Evolutionary conservation across 106 monocot genomes (phyloP).

Genomic region (Triglochin maritima): DNA sequence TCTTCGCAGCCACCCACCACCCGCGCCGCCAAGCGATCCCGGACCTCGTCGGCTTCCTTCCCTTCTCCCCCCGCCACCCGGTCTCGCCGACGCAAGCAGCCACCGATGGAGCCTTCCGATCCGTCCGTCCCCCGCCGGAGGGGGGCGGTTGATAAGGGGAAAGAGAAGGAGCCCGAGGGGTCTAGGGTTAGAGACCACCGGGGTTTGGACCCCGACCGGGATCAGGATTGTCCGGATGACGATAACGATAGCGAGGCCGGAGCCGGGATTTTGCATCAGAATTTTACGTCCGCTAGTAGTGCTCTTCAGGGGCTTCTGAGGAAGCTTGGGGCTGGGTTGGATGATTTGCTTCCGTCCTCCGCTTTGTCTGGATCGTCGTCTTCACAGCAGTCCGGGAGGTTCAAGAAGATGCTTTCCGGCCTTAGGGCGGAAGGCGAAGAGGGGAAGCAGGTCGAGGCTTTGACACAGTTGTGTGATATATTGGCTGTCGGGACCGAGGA

Average conservation of each 20-base stretch:
- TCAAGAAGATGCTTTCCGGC: conserved; percentile 78
- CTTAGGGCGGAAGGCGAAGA: conserved; percentile 83
- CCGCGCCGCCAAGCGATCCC: conserved; percentile 54
- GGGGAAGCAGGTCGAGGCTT: conserved; percentile 75
- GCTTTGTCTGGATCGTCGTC: conserved; percentile 31
- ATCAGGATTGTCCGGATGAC: conserved; percentile 33
- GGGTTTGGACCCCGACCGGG: conserved; percentile 28
- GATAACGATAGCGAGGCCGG: conserved; percentile 42
- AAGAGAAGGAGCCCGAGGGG: conserved; percentile 52
- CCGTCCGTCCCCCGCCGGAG: neutral
- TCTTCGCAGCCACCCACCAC: conserved; percentile 39
- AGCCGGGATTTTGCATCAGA: conserved; percentile 8
- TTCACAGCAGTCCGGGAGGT: conserved; percentile 37
- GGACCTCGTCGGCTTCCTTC: conserved; percentile 7
- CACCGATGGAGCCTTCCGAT: conserved; percentile 2
- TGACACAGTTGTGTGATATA: conserved; percentile 89
- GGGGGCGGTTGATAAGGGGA: conserved; percentile 37
- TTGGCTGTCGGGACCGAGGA: conserved; percentile 88
- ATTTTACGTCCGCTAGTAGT: conserved; percentile 41
- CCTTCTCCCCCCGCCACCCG: conserved; percentile 14
- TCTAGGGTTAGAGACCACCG: conserved; percentile 34
- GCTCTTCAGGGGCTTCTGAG: conserved; percentile 79
- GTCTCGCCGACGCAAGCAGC: conserved; percentile 4
- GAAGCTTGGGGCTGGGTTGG: conserved; percentile 85
- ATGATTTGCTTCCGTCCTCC: conserved; percentile 69